phyloP scores from a whole-genome alignment of 495 filamentous ascomycete species.

The Parathielavia hyrcaniae region DNA sequence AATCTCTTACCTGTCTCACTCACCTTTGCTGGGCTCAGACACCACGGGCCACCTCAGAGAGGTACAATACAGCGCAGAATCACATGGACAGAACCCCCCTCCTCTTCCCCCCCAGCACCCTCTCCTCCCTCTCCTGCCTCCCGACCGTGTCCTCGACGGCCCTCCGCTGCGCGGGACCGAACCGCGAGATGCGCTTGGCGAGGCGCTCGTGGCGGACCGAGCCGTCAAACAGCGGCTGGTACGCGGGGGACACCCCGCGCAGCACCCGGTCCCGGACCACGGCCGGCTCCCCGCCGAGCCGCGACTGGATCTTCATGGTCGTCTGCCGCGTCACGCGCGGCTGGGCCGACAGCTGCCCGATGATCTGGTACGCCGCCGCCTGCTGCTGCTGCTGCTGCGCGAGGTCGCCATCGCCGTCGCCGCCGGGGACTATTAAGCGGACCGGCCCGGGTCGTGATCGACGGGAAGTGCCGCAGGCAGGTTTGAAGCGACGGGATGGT shows the following conservation, averaged over 20 bases:
- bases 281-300: slow-evolving; percentile 4
- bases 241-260: background rate
- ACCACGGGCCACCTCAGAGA: too few relatives aligned
- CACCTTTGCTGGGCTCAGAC: background rate
- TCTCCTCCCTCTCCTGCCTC: slow-evolving; percentile 4
- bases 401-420: too few relatives aligned
- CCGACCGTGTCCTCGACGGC: slow-evolving; percentile 8
- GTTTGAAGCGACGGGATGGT: too few relatives aligned
- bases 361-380: background rate
- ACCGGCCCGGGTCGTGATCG: too few relatives aligned
- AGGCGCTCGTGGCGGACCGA: background rate
- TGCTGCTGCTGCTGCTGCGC: too few relatives aligned
- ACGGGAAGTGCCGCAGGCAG: too few relatives aligned
- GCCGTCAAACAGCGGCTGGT: background rate
- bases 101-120: background rate
- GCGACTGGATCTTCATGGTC: slow-evolving; percentile 5
- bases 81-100: background rate
- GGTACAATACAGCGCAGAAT: too few relatives aligned
- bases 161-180: slow-evolving; percentile 4
- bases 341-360: background rate
- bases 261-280: slow-evolving; percentile 12
- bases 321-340: slow-evolving; percentile 2
- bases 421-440: too few relatives aligned
- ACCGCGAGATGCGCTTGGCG: background rate
- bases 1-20: background rate